Percentiles rank a stretch among this genome's conserved stretches.
These are phyloP conservation scores for Trebouxiophyceae sp. DNA, from an alignment of 163 green algal genomes.

Conservation along the genomic window DNA sequence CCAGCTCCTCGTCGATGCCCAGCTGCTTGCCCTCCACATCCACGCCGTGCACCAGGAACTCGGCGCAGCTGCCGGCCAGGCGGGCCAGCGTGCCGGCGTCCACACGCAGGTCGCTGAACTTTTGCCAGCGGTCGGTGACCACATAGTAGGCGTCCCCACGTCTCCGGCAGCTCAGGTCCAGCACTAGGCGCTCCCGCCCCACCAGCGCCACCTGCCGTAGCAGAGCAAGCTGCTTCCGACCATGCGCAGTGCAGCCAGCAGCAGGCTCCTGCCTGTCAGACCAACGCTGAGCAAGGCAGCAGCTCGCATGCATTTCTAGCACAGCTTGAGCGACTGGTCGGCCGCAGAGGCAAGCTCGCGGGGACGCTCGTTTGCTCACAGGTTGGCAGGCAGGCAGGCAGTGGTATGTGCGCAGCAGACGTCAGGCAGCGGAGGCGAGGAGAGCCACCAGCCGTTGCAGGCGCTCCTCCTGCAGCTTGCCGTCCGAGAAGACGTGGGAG, in stretches of 20 bases:
- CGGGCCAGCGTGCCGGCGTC: conserved; percentile 29
- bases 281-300: no score
- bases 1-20: conserved; percentile 91
- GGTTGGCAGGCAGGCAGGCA: no score
- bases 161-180: conserved; percentile 90
- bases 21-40: conserved; percentile 93
- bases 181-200: conserved; percentile 80
- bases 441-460: conserved; percentile 49
- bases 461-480: conserved; percentile 70
- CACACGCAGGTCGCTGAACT: conserved; percentile 50
- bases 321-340: no score
- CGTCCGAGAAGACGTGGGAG: conserved; percentile 87
- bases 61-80: conserved; percentile 66
- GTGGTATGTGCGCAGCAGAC: no score
- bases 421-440: neutral
- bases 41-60: conserved; percentile 98
- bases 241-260: no score
- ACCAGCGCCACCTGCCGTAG: conserved; percentile 73
- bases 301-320: no score
- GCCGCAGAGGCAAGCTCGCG: no score
- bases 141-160: conserved; percentile 69
- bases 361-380: no score
- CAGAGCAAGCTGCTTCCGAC: no score
- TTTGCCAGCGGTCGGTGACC: conserved; percentile 69
- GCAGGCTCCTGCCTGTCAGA: no score